Conservation (phyloP, 139 green algal genomes). For the Spirogloea muscicola region DNA sequence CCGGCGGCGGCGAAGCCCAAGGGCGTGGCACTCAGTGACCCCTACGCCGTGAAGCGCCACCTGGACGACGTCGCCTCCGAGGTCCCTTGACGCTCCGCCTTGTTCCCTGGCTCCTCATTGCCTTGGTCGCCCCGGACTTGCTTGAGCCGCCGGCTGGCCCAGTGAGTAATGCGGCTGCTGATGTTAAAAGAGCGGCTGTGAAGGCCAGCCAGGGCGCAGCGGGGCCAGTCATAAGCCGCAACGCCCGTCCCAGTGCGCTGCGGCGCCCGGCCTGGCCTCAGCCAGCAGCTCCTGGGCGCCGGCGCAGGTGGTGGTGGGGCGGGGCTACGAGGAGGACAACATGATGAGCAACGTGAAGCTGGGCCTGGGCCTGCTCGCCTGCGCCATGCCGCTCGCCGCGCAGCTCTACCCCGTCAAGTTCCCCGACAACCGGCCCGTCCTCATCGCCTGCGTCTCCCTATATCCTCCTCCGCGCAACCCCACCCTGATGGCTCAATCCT, state of each 20-base stretch:
- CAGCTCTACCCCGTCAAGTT: slow-evolving; percentile 51
- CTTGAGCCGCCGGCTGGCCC: not conserved
- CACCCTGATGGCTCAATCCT: no score
- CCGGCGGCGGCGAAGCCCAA: slow-evolving; percentile 21
- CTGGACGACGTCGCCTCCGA: slow-evolving; percentile 26
- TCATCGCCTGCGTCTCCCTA: slow-evolving; percentile 31
- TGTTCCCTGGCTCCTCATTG: not conserved
- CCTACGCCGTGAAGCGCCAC: slow-evolving; percentile 37
- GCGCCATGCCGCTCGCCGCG: slow-evolving; percentile 21
- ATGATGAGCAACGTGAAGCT: slow-evolving; percentile 44
- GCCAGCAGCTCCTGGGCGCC: no score
- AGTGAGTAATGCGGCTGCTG: no score
- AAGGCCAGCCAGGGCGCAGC: not conserved
- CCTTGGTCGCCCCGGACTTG: not conserved
- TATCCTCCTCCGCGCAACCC: slow-evolving; percentile 25
- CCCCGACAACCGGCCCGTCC: slow-evolving; percentile 32
- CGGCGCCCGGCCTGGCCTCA: not conserved
- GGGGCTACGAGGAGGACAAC: slow-evolving; percentile 39
- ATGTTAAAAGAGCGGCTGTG: no score
- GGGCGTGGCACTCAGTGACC: slow-evolving; percentile 15
- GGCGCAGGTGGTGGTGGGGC: slow-evolving; percentile 37
- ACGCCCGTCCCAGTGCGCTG: not conserved
- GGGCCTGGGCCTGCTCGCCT: slow-evolving; percentile 12
- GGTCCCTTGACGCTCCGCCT: not conserved
- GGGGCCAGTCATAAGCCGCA: not conserved